Base-by-base conservation (phyloP, 805 yeast genomes). In the Kuraishia borneana region DNA sequence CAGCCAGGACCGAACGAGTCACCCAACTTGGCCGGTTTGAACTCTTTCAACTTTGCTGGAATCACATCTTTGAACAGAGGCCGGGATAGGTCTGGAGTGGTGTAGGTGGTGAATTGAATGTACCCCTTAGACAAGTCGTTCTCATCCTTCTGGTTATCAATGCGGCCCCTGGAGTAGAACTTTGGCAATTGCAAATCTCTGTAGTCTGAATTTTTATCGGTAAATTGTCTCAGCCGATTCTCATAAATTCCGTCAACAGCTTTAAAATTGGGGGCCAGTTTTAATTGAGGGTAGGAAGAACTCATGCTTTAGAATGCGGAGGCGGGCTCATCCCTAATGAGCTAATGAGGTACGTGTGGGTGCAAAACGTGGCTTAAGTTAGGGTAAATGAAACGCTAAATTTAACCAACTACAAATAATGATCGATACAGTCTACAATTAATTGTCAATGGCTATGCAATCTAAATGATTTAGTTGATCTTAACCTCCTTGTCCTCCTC, bases 1-100 rank as follows among this genome's bases (percentile, higher is more conserved):
- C 98, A 89, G 10, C 94, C 81, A 3, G 98, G 98, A 0, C 97
- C 96, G 53, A 83, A 85, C 6, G 65, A 58, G 44, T 83, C 78
- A 17, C 92, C 94, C 42, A 75, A 76, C 10, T 56, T 53, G n/a
- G 83, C 79, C 18, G 63, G 59, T 43, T 65, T 59, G 65, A 75
- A 74, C 17, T 67, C 61, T 17, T 53, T 61, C 43, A 73, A 63
- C 31, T 61, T 49, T 0, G 42, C 32, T 6, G 72, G 71, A 39
- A 77, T 58, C 41, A 83, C 70, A 36, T 73, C 76, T 34, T 63
- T 56, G 54, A 78, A 81, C 21, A 68, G 56, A 0, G 92, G 92
- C 30, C 88, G 65, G 34, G 63, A 54, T 30, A 83, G 43, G 41
- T 71, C 79, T 0, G 92, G 87, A 2, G 89, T 92, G 26, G 76